A percentile compares a stretch with the other conserved stretches of the same genome.
Evolutionary conservation across 305 asterid genomes (phyloP).

Genomic region (Rubia peregrina): DNA sequence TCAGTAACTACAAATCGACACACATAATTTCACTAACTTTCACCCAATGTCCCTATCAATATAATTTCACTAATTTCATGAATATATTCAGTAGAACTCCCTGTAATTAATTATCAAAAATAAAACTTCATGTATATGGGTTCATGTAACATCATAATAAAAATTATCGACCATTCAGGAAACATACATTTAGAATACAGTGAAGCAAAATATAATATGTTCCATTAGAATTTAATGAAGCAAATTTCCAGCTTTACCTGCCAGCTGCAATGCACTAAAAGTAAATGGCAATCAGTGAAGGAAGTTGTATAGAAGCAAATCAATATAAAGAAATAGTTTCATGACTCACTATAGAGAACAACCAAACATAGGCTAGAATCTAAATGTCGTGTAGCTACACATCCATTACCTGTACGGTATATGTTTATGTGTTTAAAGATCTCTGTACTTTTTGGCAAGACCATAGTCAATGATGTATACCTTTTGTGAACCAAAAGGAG

Average conservation of each 20-base stretch:
- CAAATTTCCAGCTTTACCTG: no score
- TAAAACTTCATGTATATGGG: conserved; percentile 1
- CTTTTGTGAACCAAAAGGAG: conserved; percentile 28
- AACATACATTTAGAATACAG: no score
- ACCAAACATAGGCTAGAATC: not conserved
- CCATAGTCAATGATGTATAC: conserved; percentile 80
- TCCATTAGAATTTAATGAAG: no score
- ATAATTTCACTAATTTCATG: no score
- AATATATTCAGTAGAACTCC: no score
- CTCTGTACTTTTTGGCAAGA: conserved; percentile 83
- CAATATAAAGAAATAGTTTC: not conserved
- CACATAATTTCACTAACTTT: no score
- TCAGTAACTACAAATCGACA: no score
- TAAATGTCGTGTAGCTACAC: not conserved
- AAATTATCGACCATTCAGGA: no score
- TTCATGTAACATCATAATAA: no score
- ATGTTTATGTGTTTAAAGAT: conserved; percentile 75
- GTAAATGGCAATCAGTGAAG: not conserved
- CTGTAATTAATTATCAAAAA: not conserved
- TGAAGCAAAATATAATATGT: no score
- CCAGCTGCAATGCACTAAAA: no score
- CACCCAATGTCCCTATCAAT: not conserved
- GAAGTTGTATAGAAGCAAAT: not conserved
- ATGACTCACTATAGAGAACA: not conserved
- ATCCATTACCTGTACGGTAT: conserved; percentile 64